These are phyloP conservation scores for Pestalotiopsis sp. DNA, from an alignment of 2,329 filamentous ascomycete species.

Conservation along the genomic window DNA sequence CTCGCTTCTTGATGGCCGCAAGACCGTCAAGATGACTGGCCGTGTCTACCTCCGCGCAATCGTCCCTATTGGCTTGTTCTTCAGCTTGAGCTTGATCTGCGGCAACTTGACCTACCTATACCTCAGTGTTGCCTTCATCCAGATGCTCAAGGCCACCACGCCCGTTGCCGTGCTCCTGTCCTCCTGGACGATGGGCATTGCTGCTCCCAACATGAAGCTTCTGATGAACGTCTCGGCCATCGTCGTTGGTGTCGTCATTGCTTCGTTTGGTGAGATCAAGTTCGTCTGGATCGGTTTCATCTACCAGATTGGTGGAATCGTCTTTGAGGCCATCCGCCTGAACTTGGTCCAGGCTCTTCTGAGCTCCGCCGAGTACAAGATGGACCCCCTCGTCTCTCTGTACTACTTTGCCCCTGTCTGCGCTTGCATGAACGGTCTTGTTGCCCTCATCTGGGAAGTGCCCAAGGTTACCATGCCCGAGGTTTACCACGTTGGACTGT, in stretches of 20 bases:
- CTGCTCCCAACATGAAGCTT: slow-evolving; percentile 81
- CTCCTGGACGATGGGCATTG: slow-evolving; percentile 84
- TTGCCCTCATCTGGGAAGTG: slow-evolving; percentile 75
- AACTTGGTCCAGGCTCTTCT: slow-evolving; percentile 84
- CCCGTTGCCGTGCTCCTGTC: slow-evolving; percentile 90
- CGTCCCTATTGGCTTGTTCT: slow-evolving; percentile 92
- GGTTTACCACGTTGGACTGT: slow-evolving; percentile 72
- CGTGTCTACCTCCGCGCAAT: slow-evolving; percentile 91
- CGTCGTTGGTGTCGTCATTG: slow-evolving; percentile 91
- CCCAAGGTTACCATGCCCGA: slow-evolving; percentile 70
- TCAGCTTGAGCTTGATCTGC: slow-evolving; percentile 94
- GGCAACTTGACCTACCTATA: slow-evolving; percentile 96
- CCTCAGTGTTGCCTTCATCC: slow-evolving; percentile 94
- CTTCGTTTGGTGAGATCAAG: slow-evolving; percentile 92
- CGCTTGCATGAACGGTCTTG: slow-evolving; percentile 76
- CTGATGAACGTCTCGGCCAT: slow-evolving; percentile 94
- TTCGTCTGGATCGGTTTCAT: slow-evolving; percentile 82
- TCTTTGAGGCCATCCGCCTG: slow-evolving; percentile 81
- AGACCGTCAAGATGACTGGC: slow-evolving; percentile 96
- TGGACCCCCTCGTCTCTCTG: slow-evolving; percentile 85
- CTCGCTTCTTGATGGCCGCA: slow-evolving; percentile 86
- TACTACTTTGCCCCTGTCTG: slow-evolving; percentile 91
- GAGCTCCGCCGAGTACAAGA: slow-evolving; percentile 85
- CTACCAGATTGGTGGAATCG: slow-evolving; percentile 76
- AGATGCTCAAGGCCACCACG: slow-evolving; percentile 99